Evolutionary conservation across 2,329 filamentous ascomycete species (phyloP).

Genomic region (Penicillium fuscoglaucum): DNA sequence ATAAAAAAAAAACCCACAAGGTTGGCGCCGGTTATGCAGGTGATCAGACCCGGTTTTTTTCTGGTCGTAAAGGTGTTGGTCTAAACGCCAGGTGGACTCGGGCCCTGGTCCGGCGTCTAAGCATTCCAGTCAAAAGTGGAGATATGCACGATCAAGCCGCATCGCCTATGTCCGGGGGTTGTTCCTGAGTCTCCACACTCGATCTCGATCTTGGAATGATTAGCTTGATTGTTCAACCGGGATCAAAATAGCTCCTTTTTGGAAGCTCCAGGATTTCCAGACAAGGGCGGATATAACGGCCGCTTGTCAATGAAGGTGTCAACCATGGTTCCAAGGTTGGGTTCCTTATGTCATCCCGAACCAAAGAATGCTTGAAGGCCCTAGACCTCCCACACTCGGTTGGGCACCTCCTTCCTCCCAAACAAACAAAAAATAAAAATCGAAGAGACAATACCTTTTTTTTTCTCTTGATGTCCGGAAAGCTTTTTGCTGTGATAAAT

Average conservation of each 20-base stretch:
- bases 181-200: slow-evolving; percentile 8
- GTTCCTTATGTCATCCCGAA: slow-evolving; percentile 12
- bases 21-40: slow-evolving; percentile 39
- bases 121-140: slow-evolving; percentile 33
- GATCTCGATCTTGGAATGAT: not conserved
- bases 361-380: slow-evolving; percentile 5
- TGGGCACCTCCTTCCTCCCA: not conserved
- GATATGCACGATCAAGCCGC: slow-evolving; percentile 28
- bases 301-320: not conserved
- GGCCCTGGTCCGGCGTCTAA: slow-evolving; percentile 32
- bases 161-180: slow-evolving; percentile 16
- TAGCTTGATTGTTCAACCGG: not conserved
- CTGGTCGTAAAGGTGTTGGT: slow-evolving; percentile 7
- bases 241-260: not conserved
- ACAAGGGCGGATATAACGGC: slow-evolving; percentile 2
- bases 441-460: not conserved
- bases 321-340: not conserved
- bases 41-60: slow-evolving; percentile 31
- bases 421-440: not conserved
- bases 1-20: slow-evolving; percentile 3
- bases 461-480: not conserved
- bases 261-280: not conserved
- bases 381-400: slow-evolving; percentile 1
- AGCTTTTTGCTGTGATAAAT: not conserved
- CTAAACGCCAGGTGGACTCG: slow-evolving; percentile 29